Evolutionary conservation across 2,329 filamentous ascomycete species (phyloP), one percentile per base, ranked within the genome.

Genomic region (Monosporascus sp.): DNA sequence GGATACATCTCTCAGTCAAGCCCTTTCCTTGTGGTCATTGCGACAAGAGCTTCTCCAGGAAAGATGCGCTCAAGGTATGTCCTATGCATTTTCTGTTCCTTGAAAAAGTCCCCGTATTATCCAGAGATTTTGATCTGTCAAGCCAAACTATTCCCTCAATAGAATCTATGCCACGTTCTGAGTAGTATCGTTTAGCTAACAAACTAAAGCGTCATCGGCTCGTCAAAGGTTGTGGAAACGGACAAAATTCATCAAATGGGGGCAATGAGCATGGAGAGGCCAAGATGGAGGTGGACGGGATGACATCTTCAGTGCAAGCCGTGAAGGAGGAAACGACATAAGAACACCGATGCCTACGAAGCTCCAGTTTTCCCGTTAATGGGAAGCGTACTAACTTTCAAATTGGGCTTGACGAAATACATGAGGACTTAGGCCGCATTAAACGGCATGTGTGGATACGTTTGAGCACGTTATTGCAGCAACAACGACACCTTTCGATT

Each of bases 11-110:
- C 54, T 90, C 91, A 0, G 90, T 97, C 41, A 99, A 99, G 77
- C 94, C 94, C 0, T 97, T 93, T 70, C 92, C 92, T 0, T 99
- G 94, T 69, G 83, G 78, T 7, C 87, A 88, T 65, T 99, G 94
- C 69, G 91, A 96, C 57, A 97, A 97, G 81, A 94, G 90, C 68
- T 99, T 99, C 66, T 97, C 92, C 3, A 82, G 94, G 55, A 97
- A 97, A 69, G 94, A 97, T 71, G 94, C 94, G 9, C 77, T 99
- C 31, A 97, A 97, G 89, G 94, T 97, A 76, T 19, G 43, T 27
- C n/a, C 31, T 14, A 34, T 46, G 20, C 3, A 9, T 17, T 27
- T 27, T 26, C 3, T 19, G 11, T 11, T 46, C 17, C 16, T 5
- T 46, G 31, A 5, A 8, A 14, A 14, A 14, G 9, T 14, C 31